Evolutionary conservation across 2,329 filamentous ascomycete species (phyloP), one percentile per base, ranked within the genome.

Genomic region (Sporothrix pallida): DNA sequence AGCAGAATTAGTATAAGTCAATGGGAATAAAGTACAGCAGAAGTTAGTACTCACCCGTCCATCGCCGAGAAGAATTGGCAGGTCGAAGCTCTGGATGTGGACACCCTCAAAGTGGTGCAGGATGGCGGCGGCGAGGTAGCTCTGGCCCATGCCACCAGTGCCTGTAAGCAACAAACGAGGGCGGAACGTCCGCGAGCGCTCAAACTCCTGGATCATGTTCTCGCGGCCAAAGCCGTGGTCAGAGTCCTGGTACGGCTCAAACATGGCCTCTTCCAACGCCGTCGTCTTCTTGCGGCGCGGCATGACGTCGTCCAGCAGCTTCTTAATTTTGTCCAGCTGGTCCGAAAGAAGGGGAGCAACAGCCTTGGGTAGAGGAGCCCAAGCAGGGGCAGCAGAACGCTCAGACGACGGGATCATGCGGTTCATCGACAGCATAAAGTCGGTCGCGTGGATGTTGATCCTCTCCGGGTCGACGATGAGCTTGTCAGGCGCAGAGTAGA

Each of bases 391-490:
- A 0, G 94, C 91, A 65, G 95, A 95, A 75, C 96, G 88, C 81
- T 98, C 94, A 0, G 96, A 98, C 0, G 96, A 98, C 7, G 96
- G 96, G 12, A 98, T 89, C 83, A 99, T 94, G 82, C 97, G 97
- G 84, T 97, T 97, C 80, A 98, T 91, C 0, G 95, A 97, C 15
- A 98, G 88, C 92, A 97, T 97, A 79, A 99, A 99, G 81, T 99
- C 96, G 73, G 96, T 96, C 4, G 96, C 94, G 60, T 93, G 91
- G 52, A 99, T 90, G 74, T 90, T 90, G 79, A 99, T 97, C 78
- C 91, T 93, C 75, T 89, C 88, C 0, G 95, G 91, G 78, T 98
- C 91, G 73, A 99, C 96, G 60, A 97, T 84, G 46, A 98, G 89
- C 83, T 98, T 98, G 80, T 97, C 91, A 76, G 93, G 91, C 0